Percentiles rank a stretch among this genome's conserved stretches.
These are phyloP conservation scores for Kazachstania kunashirensis DNA, from an alignment of 805 yeast genomes.

Conservation along the genomic window DNA sequence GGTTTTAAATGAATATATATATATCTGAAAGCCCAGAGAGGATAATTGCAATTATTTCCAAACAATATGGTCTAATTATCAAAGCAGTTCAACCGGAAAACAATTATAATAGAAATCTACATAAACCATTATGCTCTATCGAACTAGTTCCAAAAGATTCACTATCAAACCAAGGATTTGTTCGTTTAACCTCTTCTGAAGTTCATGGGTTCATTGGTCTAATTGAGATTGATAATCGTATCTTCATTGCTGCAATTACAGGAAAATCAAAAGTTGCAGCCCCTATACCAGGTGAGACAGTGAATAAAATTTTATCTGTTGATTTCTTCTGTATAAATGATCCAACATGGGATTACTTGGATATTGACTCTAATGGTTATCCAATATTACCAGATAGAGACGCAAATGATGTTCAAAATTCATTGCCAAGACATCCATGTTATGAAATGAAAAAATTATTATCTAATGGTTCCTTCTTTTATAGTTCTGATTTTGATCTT, in stretches of 20 bases:
- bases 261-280: conserved; percentile 69
- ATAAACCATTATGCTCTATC: conserved; percentile 35
- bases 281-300: conserved; percentile 71
- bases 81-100: conserved; percentile 29
- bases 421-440: conserved; percentile 66
- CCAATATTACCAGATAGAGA: conserved; percentile 40
- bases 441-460: conserved; percentile 65
- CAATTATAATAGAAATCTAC: conserved; percentile 15
- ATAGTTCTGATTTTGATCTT: conserved; percentile 83
- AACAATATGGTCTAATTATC: conserved; percentile 38
- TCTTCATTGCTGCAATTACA: conserved; percentile 71
- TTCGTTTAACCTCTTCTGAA: conserved; percentile 36
- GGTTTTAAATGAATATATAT: conserved; percentile 18
- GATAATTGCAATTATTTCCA: conserved; percentile 27
- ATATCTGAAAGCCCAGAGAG: conserved; percentile 24
- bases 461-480: conserved; percentile 83
- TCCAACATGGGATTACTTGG: conserved; percentile 71
- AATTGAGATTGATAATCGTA: conserved; percentile 55
- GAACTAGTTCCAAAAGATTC: conserved; percentile 37
- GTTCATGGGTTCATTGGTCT: conserved; percentile 72
- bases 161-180: conserved; percentile 33
- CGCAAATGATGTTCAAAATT: conserved; percentile 17
- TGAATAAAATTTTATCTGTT: conserved; percentile 71
- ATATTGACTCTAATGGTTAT: conserved; percentile 57
- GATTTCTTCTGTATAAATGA: conserved; percentile 73